Base-by-base conservation (phyloP, 1,284 basidiomycete genomes). In the Malassezia obtusa region DNA sequence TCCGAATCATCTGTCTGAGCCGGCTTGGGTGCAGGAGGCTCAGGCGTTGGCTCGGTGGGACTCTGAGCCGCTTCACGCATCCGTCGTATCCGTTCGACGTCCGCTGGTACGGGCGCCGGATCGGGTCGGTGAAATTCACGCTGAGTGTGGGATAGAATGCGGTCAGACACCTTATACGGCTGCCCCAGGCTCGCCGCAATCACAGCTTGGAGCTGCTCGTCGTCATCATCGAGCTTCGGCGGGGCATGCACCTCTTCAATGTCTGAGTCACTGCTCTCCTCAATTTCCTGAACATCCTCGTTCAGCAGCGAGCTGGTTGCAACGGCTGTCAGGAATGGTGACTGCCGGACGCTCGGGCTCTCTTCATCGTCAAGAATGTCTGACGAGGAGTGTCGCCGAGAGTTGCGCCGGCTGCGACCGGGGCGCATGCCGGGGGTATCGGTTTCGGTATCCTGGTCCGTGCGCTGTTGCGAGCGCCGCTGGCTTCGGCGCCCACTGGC, bases 101-200 rank as follows among this genome's bases (percentile, higher is more conserved):
- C 53, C 12, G 22, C 43, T 4, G 53, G 53, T 3, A 56, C 30
- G 2, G 35, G 17, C 14, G 9, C 17, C 15, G 24, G 26, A 8
- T 17, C 39, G 28, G 43, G 4, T 19, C n/a, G 4, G 4, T 43
- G 28, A 7, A 43, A 10, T 12, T 26, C 33, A n/a, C 45, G 46
- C 8, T 44, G 17, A 2, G 51, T 43, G 7, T 30, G 30, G 12
- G 40, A 17, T 0, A 38, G 19, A 2, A 45, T 14, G 1, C 33
- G 30, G 6, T 55, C 28, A 0, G 52, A 31, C 5, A 50, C 39
- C 12, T 45, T 11, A 32, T 46, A 56, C 10, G 41, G 26, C 21
- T 56, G 53, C 2, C 53, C 53, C n/a, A 56, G 35, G 26, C 53
- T 56, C 2, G 49, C 43, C 1, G 53, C 53, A 46, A 56, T 49